Evolutionary conservation across 1,139 yeast species (phyloP), one percentile per base, ranked within the genome.

Genomic region (Pichia sp.): DNA sequence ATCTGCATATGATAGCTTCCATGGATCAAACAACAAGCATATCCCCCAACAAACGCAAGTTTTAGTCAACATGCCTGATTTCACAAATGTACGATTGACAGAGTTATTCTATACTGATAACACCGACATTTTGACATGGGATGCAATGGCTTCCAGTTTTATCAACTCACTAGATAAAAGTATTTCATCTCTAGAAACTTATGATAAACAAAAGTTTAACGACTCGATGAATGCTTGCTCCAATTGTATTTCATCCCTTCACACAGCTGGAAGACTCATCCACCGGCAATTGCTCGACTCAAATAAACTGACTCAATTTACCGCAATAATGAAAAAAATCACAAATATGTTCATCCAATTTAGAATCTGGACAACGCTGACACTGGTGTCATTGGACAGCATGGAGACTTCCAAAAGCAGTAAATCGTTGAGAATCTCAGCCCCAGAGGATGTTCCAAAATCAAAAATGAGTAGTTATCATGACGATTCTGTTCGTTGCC

Each of bases 101-200:
- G 56, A 54, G 40, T 13, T 54, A 6, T 57, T 85, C 64, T 84
- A 83, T 64, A 74, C 74, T 52, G 82, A 81, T 55, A 76, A 81
- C 5, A 69, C 78, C 1, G 92, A 86, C 65, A 69, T 84, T 30
- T 70, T 75, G n/a, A 72, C 74, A 8, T 85, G 90, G 90, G 72
- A 78, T 2, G 79, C 76, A 16, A 66, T 84, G 42, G 70, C 74
- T 49, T 77, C 77, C 49, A 72, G 75, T 10, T 74, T 83, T 52
- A 67, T 74, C 10, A 75, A 73, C 57, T 71, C 79, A 45, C 68
- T 83, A 41, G 79, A 77, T 45, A 64, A 79, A 54, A 70, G 81
- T 0, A 65, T 75, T 51, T 79, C 77, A 53, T 77, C 85, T 1
- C 68, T 85, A 26, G 72, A 72, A 43, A 80, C 78, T 46, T 72